phyloP scores from a whole-genome alignment of 1,139 yeast genomes.

The Magnusiomyces magnusii region DNA sequence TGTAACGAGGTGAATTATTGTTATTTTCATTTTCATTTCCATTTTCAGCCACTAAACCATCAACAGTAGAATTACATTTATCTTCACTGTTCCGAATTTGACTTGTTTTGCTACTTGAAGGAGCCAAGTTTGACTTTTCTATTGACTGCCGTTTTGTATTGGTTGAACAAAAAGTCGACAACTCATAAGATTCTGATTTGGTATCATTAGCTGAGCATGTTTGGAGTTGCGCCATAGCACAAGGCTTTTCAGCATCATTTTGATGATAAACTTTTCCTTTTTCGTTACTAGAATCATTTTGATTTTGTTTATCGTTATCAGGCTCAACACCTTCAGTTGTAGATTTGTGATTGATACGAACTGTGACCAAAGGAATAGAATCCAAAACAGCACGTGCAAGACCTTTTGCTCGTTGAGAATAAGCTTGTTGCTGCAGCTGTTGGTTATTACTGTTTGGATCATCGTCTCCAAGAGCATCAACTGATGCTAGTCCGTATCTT shows the following conservation, averaged over 20 bases:
- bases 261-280: conserved; percentile 2
- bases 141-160: neutral
- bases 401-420: conserved; percentile 29
- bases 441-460: neutral
- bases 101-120: neutral
- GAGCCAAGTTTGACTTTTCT: neutral
- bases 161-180: neutral
- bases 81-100: neutral
- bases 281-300: conserved; percentile 2
- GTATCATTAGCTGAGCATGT: neutral
- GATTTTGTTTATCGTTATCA: neutral
- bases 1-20: neutral
- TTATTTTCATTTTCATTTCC: neutral
- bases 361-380: conserved; percentile 33
- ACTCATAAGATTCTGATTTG: neutral
- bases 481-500: conserved; percentile 28
- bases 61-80: neutral
- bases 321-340: neutral
- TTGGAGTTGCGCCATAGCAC: no score
- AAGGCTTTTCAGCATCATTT: neutral
- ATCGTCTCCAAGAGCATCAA: conserved; percentile 13
- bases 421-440: conserved; percentile 5
- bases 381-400: conserved; percentile 35
- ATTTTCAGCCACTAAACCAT: neutral
- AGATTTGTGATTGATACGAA: conserved; percentile 18